These are phyloP conservation scores for Plectosphaerella sp. DNA, from an alignment of 2,329 filamentous ascomycete species.

Conservation along the genomic window DNA sequence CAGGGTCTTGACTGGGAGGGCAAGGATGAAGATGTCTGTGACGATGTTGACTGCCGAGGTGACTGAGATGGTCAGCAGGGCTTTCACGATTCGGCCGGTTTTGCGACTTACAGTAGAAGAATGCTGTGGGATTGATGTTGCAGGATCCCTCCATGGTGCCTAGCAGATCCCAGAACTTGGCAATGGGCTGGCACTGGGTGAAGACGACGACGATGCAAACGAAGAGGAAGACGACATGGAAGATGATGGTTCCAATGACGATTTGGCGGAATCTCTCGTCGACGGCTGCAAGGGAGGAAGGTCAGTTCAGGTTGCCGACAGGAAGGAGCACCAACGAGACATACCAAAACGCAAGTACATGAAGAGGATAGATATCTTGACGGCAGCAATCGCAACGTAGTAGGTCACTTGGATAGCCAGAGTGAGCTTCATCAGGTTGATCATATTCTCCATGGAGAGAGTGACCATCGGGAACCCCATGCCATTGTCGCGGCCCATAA, in stretches of 20 bases:
- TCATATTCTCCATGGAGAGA: slow-evolving; percentile 14
- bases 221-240: slow-evolving; percentile 35
- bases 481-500: slow-evolving; percentile 13
- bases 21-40: slow-evolving; percentile 40
- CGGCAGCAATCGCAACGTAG: slow-evolving; percentile 29
- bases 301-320: not conserved
- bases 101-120: slow-evolving; percentile 31
- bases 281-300: slow-evolving; percentile 8
- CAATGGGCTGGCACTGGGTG: slow-evolving; percentile 35
- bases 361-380: slow-evolving; percentile 39
- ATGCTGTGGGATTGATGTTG: slow-evolving; percentile 30
- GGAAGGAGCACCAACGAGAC: slow-evolving; percentile 2
- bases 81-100: not conserved
- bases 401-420: slow-evolving; percentile 35
- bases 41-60: slow-evolving; percentile 40
- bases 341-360: slow-evolving; percentile 41
- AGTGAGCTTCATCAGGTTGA: slow-evolving; percentile 19
- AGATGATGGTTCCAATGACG: slow-evolving; percentile 27
- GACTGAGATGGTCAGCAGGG: slow-evolving; percentile 15
- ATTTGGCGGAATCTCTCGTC: slow-evolving; percentile 20
- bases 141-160: slow-evolving; percentile 26
- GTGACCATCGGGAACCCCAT: slow-evolving; percentile 13
- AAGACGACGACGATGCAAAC: slow-evolving; percentile 32
- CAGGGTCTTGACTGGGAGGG: slow-evolving; percentile 38
- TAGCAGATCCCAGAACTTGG: slow-evolving; percentile 35